These are phyloP conservation scores for Aureobasidium sp. DNA, from an alignment of 2,329 filamentous ascomycete genomes.

Conservation along the genomic window DNA sequence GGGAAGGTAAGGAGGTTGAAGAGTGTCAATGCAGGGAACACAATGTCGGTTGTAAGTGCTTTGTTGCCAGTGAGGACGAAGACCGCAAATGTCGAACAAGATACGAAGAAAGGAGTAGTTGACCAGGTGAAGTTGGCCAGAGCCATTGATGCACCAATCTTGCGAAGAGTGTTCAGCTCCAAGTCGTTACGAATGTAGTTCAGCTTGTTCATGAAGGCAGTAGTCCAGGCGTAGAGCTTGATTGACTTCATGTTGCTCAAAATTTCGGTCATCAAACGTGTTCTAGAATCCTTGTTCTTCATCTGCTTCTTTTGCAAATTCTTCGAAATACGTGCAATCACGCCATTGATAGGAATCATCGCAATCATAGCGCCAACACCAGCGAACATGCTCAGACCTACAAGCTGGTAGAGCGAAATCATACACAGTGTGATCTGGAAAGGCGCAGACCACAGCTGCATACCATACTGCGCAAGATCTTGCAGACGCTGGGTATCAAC, in stretches of 20 bases:
- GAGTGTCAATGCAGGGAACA: constrained; percentile 85
- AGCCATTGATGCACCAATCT: constrained; percentile 89
- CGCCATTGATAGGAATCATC: constrained; percentile 93
- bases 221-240: constrained; percentile 96
- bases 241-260: constrained; percentile 99
- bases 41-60: constrained; percentile 85
- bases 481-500: constrained; percentile 94
- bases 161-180: constrained; percentile 89
- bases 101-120: constrained; percentile 93
- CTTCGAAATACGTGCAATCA: constrained; percentile 91
- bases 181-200: constrained; percentile 94
- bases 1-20: constrained; percentile 97
- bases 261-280: constrained; percentile 91
- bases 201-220: constrained; percentile 94
- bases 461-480: constrained; percentile 89
- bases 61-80: constrained; percentile 78
- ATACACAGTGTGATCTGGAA: constrained; percentile 96
- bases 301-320: constrained; percentile 91
- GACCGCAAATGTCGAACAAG: constrained; percentile 90
- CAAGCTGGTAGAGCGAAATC: constrained; percentile 89
- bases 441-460: constrained; percentile 92
- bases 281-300: constrained; percentile 97
- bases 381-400: constrained; percentile 91
- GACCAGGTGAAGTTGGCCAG: constrained; percentile 98
- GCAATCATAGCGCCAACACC: constrained; percentile 91